Evolutionary conservation across 352 stramenopile species (phyloP).

Genomic region (Phytopythium helicoides): DNA sequence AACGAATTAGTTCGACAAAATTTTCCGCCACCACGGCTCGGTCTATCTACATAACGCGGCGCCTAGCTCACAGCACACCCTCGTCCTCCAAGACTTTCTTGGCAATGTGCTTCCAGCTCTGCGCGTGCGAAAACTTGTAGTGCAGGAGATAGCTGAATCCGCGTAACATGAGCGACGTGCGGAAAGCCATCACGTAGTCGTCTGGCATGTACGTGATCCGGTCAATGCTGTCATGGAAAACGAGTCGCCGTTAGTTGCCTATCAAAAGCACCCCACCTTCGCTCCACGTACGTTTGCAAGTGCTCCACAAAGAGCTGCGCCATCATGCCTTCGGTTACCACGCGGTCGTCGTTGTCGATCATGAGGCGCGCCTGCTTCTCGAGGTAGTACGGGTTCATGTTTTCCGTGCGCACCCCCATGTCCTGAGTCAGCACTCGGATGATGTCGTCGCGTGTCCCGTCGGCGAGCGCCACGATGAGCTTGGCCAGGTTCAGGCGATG

Average conservation of each 20-base stretch:
- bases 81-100: constrained; percentile 61
- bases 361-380: constrained; percentile 83
- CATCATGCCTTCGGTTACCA: constrained; percentile 82
- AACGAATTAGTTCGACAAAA: too few species aligned
- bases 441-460: constrained; percentile 70
- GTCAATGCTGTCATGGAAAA: constrained; percentile 48
- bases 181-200: constrained; percentile 88
- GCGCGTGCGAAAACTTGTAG: constrained; percentile 84
- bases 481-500: constrained; percentile 72
- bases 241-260: neutral
- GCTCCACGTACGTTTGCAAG: constrained; percentile 61
- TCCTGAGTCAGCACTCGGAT: constrained; percentile 71
- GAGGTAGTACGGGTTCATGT: constrained; percentile 80
- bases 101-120: constrained; percentile 75
- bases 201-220: constrained; percentile 79
- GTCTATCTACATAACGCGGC: too few species aligned
- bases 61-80: constrained; percentile 8
- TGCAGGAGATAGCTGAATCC: constrained; percentile 84
- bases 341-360: constrained; percentile 85
- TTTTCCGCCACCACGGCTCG: too few species aligned
- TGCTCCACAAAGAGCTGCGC: constrained; percentile 84
- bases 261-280: constrained; percentile 1
- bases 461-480: constrained; percentile 81
- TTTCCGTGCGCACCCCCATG: constrained; percentile 71
- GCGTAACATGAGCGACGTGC: constrained; percentile 78